These are phyloP conservation scores for Umbilicus rupestris DNA, from an alignment of 164 flowering plant genomes.

Conservation along the genomic window DNA sequence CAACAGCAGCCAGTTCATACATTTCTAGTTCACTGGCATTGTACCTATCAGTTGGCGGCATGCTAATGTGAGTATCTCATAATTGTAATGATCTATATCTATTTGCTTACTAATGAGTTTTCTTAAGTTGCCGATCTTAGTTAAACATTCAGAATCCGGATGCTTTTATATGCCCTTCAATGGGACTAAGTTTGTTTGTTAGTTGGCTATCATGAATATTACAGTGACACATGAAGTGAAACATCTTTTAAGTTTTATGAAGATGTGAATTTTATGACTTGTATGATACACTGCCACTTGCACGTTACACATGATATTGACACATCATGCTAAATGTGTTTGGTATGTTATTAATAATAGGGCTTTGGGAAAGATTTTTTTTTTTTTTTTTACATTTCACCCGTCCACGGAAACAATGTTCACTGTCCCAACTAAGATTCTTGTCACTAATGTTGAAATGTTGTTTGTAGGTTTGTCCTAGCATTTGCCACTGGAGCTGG, in stretches of 20 bases:
- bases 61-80: constrained; percentile 60
- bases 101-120: too few species aligned
- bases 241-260: background rate
- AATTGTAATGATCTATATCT: background rate
- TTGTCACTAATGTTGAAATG: background rate
- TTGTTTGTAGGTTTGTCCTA: constrained; percentile 30
- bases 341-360: background rate
- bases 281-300: background rate
- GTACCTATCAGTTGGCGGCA: constrained; percentile 81
- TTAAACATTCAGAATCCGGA: background rate
- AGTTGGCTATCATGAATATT: background rate
- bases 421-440: background rate
- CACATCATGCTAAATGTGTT: background rate
- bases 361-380: too few species aligned
- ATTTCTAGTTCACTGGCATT: constrained; percentile 25
- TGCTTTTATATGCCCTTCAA: background rate
- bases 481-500: constrained; percentile 39
- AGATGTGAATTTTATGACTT: background rate
- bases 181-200: background rate
- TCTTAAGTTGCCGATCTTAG: background rate
- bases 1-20: constrained; percentile 45
- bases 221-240: background rate
- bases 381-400: too few species aligned
- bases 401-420: background rate
- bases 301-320: background rate